Percentiles rank a stretch among this genome's conserved stretches.
Evolutionary conservation across 129 eudicot species (phyloP).

Genomic region (Dittrichia graveolens): DNA sequence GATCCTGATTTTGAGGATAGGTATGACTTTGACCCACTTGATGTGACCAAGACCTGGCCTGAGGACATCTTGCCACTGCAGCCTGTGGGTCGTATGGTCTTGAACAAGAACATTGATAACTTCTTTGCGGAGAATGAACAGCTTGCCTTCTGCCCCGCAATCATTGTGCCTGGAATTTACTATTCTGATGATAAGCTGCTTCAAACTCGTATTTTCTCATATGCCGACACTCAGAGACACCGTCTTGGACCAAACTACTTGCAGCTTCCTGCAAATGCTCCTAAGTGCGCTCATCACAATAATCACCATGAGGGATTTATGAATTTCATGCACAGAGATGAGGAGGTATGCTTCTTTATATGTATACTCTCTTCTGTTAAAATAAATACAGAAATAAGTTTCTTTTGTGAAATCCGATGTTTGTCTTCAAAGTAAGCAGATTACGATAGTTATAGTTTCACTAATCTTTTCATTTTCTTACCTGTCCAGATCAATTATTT

Average conservation of each 20-base stretch:
- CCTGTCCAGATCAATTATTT: slow-evolving; percentile 59
- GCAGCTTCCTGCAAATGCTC: slow-evolving; percentile 85
- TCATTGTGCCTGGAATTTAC: slow-evolving; percentile 70
- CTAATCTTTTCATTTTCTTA: not conserved
- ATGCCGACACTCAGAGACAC: slow-evolving; percentile 78
- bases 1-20: slow-evolving; percentile 75
- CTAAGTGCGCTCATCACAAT: slow-evolving; percentile 73
- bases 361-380: not conserved
- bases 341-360: slow-evolving; percentile 48
- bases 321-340: slow-evolving; percentile 76
- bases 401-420: too few species aligned
- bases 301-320: slow-evolving; percentile 80
- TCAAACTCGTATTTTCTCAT: slow-evolving; percentile 69
- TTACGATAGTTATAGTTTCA: not conserved
- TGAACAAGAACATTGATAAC: slow-evolving; percentile 85
- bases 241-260: slow-evolving; percentile 78
- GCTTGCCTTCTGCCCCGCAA: slow-evolving; percentile 74
- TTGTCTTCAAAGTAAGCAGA: too few species aligned
- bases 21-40: slow-evolving; percentile 83
- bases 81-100: slow-evolving; percentile 80
- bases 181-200: slow-evolving; percentile 83
- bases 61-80: slow-evolving; percentile 78
- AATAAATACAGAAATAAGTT: not conserved
- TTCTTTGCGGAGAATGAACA: slow-evolving; percentile 89
- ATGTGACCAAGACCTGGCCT: slow-evolving; percentile 86